Evolutionary conservation across 257 asterid genomes (phyloP).

Genomic region (Solanum arcanum): DNA sequence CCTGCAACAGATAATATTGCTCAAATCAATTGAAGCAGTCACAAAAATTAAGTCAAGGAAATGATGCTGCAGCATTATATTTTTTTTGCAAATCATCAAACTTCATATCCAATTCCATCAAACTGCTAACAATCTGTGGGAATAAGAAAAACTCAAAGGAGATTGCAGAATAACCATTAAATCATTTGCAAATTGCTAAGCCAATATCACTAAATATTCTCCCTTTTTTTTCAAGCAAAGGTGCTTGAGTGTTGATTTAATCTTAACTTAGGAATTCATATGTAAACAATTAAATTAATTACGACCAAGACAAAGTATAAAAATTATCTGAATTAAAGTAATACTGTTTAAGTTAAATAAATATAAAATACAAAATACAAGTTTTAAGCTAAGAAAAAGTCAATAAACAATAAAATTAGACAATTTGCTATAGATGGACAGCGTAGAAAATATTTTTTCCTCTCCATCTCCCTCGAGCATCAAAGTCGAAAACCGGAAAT

Average conservation of each 20-base stretch:
- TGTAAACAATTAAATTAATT: neutral
- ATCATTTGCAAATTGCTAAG: neutral
- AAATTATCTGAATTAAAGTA: neutral
- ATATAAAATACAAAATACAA: neutral
- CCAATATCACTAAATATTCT: neutral
- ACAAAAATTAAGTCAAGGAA: neutral
- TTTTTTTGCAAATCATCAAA: neutral
- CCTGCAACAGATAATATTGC: constrained; percentile 34
- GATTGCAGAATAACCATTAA: neutral
- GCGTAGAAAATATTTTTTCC: neutral
- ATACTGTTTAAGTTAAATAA: neutral
- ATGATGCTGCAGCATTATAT: neutral
- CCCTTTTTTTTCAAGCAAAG: neutral
- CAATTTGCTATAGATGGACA: neutral
- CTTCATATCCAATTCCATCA: neutral
- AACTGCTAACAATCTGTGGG: neutral
- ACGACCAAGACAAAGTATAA: neutral
- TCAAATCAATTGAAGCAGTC: neutral
- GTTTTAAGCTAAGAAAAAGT: neutral
- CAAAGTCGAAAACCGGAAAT: neutral
- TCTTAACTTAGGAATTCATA: neutral
- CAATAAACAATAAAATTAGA: neutral
- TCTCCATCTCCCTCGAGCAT: neutral
- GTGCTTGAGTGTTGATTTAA: neutral
- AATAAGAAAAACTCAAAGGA: neutral